Evolutionary conservation across 2,329 filamentous ascomycete genomes (phyloP).

Genomic region (Aspergillus novofumigatus): DNA sequence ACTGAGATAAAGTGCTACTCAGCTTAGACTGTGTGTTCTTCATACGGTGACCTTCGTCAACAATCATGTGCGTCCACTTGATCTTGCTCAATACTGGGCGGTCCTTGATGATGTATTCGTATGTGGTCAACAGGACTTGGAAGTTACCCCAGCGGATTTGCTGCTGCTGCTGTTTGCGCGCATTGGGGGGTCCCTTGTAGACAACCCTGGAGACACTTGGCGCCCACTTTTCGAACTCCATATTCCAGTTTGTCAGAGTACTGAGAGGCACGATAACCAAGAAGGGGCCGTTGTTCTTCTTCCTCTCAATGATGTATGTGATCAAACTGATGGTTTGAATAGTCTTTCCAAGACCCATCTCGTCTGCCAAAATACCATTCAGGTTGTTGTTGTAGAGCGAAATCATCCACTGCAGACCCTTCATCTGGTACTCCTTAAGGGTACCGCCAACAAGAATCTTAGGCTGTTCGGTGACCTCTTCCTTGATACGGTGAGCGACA

Average conservation of each 20-base stretch:
- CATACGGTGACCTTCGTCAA: conserved; percentile 99
- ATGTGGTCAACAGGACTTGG: conserved; percentile 94
- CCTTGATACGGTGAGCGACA: conserved; percentile 91
- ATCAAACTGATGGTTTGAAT: conserved; percentile 98
- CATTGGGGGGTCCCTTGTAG: conserved; percentile 90
- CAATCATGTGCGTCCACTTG: conserved; percentile 99
- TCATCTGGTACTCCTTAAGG: conserved; percentile 96
- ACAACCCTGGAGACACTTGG: conserved; percentile 81
- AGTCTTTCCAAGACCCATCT: conserved; percentile 99
- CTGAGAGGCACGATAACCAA: conserved; percentile 95
- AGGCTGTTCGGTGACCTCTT: conserved; percentile 82
- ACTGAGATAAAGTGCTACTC: conserved; percentile 87
- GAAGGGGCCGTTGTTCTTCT: conserved; percentile 86
- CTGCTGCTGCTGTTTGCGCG: conserved; percentile 85
- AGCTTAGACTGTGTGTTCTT: conserved; percentile 97
- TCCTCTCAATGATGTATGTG: conserved; percentile 94
- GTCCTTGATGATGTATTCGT: conserved; percentile 99
- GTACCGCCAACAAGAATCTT: conserved; percentile 83
- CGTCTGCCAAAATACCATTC: conserved; percentile 96
- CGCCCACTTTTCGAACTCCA: conserved; percentile 99
- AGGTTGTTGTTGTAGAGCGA: conserved; percentile 99
- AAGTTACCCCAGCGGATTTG: conserved; percentile 92
- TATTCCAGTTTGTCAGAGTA: conserved; percentile 97
- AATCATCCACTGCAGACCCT: conserved; percentile 99
- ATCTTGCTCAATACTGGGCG: conserved; percentile 93